A percentile compares a stretch with the other conserved stretches of the same genome.
Evolutionary conservation across 768 basidiomycete genomes (phyloP).

Genomic region (Mycena albidolilacea): DNA sequence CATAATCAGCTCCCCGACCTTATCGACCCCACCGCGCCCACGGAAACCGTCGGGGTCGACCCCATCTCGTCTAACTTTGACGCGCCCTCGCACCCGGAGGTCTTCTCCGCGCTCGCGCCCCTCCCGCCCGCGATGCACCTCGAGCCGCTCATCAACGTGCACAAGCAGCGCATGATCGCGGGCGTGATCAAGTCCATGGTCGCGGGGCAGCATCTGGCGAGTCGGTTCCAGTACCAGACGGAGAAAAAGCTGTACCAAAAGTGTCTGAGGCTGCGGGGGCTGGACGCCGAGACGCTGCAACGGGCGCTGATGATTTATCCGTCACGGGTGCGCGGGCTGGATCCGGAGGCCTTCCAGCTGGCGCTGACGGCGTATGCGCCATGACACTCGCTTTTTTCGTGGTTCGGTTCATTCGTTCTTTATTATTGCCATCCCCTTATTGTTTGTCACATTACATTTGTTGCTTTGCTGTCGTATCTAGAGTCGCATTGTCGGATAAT

Average conservation of each 20-base stretch:
- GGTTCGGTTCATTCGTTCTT: constrained; percentile 29
- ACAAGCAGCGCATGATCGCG: constrained; percentile 89
- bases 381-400: constrained; percentile 25
- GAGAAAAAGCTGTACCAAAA: constrained; percentile 85
- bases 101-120: constrained; percentile 80
- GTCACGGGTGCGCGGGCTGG: constrained; percentile 68
- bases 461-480: constrained; percentile 41
- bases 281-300: constrained; percentile 70
- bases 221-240: constrained; percentile 75
- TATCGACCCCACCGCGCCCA: constrained; percentile 87
- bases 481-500: constrained; percentile 36
- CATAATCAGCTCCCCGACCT: constrained; percentile 81
- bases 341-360: constrained; percentile 60
- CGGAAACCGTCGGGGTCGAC: constrained; percentile 77
- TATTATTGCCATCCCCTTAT: not conserved
- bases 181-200: constrained; percentile 86
- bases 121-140: constrained; percentile 85
- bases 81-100: constrained; percentile 81
- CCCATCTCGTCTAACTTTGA: constrained; percentile 74
- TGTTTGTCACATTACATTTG: constrained; percentile 35
- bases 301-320: constrained; percentile 55
- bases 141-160: constrained; percentile 90
- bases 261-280: constrained; percentile 78
- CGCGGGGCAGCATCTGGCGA: constrained; percentile 86
- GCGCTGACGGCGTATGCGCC: constrained; percentile 46